Percentiles rank a stretch among this genome's conserved stretches.
phyloP scores from a whole-genome alignment of 2,329 filamentous ascomycete species.

The Pleomassaria siparia region DNA sequence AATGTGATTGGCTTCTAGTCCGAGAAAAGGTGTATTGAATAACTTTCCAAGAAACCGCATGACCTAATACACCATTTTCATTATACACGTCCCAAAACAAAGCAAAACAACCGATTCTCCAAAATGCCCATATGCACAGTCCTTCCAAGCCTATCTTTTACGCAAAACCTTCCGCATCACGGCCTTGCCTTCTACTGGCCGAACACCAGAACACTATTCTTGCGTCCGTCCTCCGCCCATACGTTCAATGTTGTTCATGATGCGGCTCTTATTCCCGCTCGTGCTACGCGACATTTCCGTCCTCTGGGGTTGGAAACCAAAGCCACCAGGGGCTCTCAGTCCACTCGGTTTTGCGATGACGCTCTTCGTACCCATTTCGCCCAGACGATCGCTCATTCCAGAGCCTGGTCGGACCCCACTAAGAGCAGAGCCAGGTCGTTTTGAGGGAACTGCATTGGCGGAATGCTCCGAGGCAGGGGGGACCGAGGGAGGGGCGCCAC shows the following conservation, averaged over 20 bases:
- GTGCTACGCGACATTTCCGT: constrained; percentile 33
- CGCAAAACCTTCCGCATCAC: neutral
- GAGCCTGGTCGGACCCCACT: constrained; percentile 27
- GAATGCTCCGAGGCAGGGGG: neutral
- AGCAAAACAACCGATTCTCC: neutral
- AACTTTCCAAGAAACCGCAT: neutral
- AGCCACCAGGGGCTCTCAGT: constrained; percentile 60
- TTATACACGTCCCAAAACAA: neutral
- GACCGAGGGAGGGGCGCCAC: constrained; percentile 15
- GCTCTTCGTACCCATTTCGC: constrained; percentile 20
- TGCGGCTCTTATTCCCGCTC: constrained; percentile 61
- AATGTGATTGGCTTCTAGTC: too few species aligned
- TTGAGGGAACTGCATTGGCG: neutral
- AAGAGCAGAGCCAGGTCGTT: constrained; percentile 30
- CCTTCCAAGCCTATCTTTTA: neutral
- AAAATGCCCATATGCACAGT: neutral
- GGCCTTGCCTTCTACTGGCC: neutral
- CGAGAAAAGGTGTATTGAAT: too few species aligned
- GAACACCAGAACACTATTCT: neutral
- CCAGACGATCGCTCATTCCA: constrained; percentile 25
- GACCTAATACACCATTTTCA: neutral
- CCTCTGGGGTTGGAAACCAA: constrained; percentile 22
- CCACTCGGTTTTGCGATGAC: constrained; percentile 54
- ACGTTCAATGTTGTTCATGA: constrained; percentile 84
- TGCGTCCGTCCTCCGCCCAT: constrained; percentile 63